Evolutionary conservation across 2,329 filamentous ascomycete species (phyloP).

Genomic region (Trichoderma brevicompactum): DNA sequence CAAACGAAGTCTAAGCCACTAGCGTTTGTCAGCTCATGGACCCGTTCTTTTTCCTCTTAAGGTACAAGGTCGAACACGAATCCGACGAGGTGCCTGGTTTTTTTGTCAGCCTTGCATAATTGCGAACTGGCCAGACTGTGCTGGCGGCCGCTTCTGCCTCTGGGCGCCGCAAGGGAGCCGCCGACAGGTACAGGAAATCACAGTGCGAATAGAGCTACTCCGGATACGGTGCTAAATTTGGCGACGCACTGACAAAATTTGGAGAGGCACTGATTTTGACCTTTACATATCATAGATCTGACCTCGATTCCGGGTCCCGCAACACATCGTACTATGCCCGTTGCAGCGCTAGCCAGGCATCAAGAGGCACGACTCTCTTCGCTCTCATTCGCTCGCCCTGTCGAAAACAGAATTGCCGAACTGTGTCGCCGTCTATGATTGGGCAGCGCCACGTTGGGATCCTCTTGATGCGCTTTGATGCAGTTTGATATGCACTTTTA

Average conservation of each 20-base stretch:
- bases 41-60: too few relatives aligned
- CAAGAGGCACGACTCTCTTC: too few relatives aligned
- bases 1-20: conserved; percentile 19
- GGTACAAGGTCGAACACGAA: too few relatives aligned
- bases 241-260: neutral
- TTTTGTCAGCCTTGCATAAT: conserved; percentile 18
- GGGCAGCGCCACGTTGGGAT: neutral
- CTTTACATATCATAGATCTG: neutral
- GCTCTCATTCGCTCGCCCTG: too few relatives aligned
- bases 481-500: neutral
- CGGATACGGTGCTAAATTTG: neutral
- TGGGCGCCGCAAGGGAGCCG: too few relatives aligned
- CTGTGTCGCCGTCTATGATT: too few relatives aligned
- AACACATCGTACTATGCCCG: neutral
- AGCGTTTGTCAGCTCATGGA: neutral
- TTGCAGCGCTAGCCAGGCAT: too few relatives aligned
- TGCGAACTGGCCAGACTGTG: too few relatives aligned
- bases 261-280: too few relatives aligned
- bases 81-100: neutral
- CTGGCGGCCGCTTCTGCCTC: too few relatives aligned
- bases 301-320: neutral
- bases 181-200: too few relatives aligned
- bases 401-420: too few relatives aligned
- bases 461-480: neutral
- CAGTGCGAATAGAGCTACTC: neutral